Evolutionary conservation across 2,329 filamentous ascomycete species (phyloP), one percentile per base, ranked within the genome.

Genomic region (Cercospora janseana): DNA sequence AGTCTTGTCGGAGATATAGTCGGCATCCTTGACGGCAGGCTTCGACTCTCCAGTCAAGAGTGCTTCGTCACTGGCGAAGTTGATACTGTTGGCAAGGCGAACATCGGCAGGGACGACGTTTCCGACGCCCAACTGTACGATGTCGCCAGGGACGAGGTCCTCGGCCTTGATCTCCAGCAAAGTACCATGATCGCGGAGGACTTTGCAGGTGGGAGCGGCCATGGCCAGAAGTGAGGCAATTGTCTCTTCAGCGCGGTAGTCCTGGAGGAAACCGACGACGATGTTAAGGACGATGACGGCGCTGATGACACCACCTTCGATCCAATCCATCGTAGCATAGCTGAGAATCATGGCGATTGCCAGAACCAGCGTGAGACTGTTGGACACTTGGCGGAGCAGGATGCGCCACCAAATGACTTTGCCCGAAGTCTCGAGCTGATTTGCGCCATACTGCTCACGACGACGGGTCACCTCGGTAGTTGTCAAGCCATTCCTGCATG

Each of bases 11-110:
- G 63, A 60, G 24, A 63, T 58, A 44, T 43, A 52, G 9, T 65
- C 61, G 24, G 60, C 54, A 15, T 61, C 57, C 51, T 68, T 68
- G 38, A 54, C 57, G 20, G 64, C 60, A 6, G 64, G 80, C 13
- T 85, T 68, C 12, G 84, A 86, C 69, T 88, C 85, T 59, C 85
- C 85, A 3, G 85, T 88, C 21, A 88, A 74, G 21, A 86, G 74
- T 8, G 84, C 82, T 65, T 87, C 84, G 51, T 92, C 87, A 48
- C 83, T 85, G 45, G 86, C 86, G 54, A 90, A 74, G 66, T 92
- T 92, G 69, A 90, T 81, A 49, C 79, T 79, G 54, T 84, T 78
- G 51, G 83, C 67, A 1, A 79, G 66, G 18, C 70, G 53, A 46
- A 87, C 70, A 68, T 88, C 85, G 26, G 85, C 85, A 4, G 85